phyloP scores from a whole-genome alignment of 2,329 filamentous ascomycete genomes.

The Thermoascus crustaceus region DNA sequence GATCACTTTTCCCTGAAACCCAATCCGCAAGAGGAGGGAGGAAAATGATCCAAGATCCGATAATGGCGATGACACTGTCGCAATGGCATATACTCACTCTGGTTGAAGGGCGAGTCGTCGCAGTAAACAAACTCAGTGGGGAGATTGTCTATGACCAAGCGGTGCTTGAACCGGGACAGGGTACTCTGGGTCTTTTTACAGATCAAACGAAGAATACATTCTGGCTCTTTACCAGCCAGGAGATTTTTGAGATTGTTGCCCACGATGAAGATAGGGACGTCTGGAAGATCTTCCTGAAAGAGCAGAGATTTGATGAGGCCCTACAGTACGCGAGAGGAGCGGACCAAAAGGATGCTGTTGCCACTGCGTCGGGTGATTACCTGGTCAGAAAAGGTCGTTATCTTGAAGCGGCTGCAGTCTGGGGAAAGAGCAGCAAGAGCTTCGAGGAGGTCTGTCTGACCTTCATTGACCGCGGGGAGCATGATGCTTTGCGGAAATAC shows the following conservation, averaged over 20 bases:
- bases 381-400: conserved; percentile 74
- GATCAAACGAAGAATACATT: conserved; percentile 94
- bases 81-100: conserved; percentile 89
- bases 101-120: conserved; percentile 73
- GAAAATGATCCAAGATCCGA: conserved; percentile 59
- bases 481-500: conserved; percentile 85
- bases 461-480: conserved; percentile 82
- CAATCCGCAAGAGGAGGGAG: conserved; percentile 58
- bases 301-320: conserved; percentile 81
- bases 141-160: conserved; percentile 79
- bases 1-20: conserved; percentile 61
- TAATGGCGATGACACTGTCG: conserved; percentile 74
- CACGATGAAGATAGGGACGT: conserved; percentile 85
- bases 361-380: conserved; percentile 84
- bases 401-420: conserved; percentile 77
- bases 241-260: conserved; percentile 90
- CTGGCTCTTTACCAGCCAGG: conserved; percentile 85
- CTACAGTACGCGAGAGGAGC: conserved; percentile 73
- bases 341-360: conserved; percentile 80
- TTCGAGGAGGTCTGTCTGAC: conserved; percentile 92
- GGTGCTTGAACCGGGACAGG: conserved; percentile 71
- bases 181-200: conserved; percentile 72
- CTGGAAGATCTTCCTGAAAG: conserved; percentile 86
- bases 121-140: conserved; percentile 79
- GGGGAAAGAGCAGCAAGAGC: conserved; percentile 90